These are phyloP conservation scores for Aureobasidium sp. DNA, from an alignment of 2,329 filamentous ascomycete species.

Conservation along the genomic window DNA sequence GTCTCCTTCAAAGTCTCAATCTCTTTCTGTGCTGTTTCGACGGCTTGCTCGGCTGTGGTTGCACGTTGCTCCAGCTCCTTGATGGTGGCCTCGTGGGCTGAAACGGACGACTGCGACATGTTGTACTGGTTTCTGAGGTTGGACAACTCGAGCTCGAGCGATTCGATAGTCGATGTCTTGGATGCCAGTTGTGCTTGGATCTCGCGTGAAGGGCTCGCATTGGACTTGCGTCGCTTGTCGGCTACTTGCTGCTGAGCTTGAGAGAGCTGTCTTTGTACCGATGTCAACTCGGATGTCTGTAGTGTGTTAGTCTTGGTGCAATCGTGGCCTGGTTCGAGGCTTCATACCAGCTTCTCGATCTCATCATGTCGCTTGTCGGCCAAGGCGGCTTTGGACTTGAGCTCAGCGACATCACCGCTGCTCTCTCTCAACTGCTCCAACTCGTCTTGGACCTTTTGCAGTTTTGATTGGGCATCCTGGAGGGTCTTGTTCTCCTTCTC, in stretches of 20 bases:
- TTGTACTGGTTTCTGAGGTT: conserved; percentile 61
- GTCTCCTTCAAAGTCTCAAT: conserved; percentile 58
- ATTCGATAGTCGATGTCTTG: conserved; percentile 66
- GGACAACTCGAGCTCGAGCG: conserved; percentile 69
- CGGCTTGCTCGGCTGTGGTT: conserved; percentile 30
- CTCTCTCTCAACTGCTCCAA: conserved; percentile 73
- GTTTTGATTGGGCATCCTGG: conserved; percentile 44
- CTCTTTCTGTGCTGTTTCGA: conserved; percentile 48
- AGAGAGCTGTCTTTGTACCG: conserved; percentile 62
- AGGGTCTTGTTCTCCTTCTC: conserved; percentile 81
- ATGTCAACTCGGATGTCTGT: conserved; percentile 67
- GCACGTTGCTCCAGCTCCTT: conserved; percentile 36
- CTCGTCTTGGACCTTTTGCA: conserved; percentile 78
- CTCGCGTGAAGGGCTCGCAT: conserved; percentile 50
- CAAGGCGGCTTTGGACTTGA: conserved; percentile 37
- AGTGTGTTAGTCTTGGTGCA: background rate
- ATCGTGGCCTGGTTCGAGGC: background rate
- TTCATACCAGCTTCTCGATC: conserved; percentile 61
- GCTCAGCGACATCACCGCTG: conserved; percentile 51
- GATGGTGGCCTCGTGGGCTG: conserved; percentile 32
- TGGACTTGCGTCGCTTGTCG: conserved; percentile 50
- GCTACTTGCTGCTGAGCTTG: conserved; percentile 61
- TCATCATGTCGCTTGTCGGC: conserved; percentile 48
- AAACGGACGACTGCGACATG: conserved; percentile 43
- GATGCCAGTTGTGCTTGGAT: conserved; percentile 42